Percentiles rank a stretch among this genome's conserved stretches.
These are phyloP conservation scores for Coprinopsis cinerea DNA, from an alignment of 768 basidiomycete species.

Conservation along the genomic window DNA sequence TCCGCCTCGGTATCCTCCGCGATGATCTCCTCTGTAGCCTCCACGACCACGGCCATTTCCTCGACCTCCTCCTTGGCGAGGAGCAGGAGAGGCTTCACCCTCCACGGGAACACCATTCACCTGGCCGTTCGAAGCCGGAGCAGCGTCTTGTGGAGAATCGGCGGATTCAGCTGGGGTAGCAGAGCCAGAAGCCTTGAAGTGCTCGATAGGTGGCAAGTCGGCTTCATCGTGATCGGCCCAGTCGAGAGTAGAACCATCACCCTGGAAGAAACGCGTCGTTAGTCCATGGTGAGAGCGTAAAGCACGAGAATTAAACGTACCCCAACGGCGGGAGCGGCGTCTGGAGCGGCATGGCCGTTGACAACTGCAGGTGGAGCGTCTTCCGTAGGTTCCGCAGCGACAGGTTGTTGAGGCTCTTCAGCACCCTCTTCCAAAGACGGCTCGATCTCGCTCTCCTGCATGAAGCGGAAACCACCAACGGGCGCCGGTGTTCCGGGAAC, in stretches of 20 bases:
- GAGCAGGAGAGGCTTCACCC: conserved; percentile 59
- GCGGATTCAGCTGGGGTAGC: conserved; percentile 50
- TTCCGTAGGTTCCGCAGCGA: conserved; percentile 23
- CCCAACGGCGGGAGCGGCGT: conserved; percentile 12
- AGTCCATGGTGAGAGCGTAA: not conserved
- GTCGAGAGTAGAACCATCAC: conserved; percentile 46
- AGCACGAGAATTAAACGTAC: not conserved
- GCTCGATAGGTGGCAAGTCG: conserved; percentile 72
- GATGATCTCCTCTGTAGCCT: conserved; percentile 24
- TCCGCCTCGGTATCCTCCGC: conserved; percentile 33
- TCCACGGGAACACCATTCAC: conserved; percentile 27
- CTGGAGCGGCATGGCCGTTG: conserved; percentile 25
- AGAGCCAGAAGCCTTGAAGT: conserved; percentile 69
- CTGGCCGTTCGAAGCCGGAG: conserved; percentile 25
- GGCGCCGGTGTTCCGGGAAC: conserved; percentile 32
- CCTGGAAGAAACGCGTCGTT: conserved; percentile 2
- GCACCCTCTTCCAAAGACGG: conserved; percentile 43
- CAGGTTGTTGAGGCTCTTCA: conserved; percentile 46
- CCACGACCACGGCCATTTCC: conserved; percentile 45
- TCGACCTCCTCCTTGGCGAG: conserved; percentile 1
- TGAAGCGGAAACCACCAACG: conserved; percentile 65
- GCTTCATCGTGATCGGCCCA: conserved; percentile 79
- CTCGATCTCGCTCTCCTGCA: conserved; percentile 78
- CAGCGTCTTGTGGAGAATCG: conserved; percentile 17
- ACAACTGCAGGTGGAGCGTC: conserved; percentile 13